Evolutionary conservation across 257 asterid genomes (phyloP).

Genomic region (Fraxinus excelsior): DNA sequence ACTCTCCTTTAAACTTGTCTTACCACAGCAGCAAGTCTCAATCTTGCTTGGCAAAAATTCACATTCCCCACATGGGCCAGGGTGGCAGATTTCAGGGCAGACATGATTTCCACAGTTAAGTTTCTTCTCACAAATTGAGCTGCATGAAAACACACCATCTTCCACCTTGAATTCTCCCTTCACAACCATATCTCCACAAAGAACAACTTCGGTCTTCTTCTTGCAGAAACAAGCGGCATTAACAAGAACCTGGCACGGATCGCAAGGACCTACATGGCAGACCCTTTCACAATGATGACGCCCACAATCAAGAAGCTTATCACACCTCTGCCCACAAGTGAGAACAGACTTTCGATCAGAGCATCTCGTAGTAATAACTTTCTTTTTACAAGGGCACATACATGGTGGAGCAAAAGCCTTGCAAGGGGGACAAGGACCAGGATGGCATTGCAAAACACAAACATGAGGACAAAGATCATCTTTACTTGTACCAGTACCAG

Average conservation of each 20-base stretch:
- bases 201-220: conserved; percentile 69
- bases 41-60: conserved; percentile 67
- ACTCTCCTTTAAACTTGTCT: conserved; percentile 61
- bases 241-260: conserved; percentile 69
- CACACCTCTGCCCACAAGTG: conserved; percentile 87
- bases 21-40: conserved; percentile 85
- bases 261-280: conserved; percentile 93
- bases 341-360: conserved; percentile 81
- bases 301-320: conserved; percentile 83
- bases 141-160: conserved; percentile 85
- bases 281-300: conserved; percentile 67
- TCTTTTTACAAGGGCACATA: conserved; percentile 90
- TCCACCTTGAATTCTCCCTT: conserved; percentile 71
- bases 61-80: conserved; percentile 92
- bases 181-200: conserved; percentile 77
- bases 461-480: conserved; percentile 91
- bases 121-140: conserved; percentile 57
- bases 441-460: conserved; percentile 97
- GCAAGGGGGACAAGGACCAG: conserved; percentile 99
- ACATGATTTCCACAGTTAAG: conserved; percentile 78
- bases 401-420: conserved; percentile 95
- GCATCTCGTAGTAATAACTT: conserved; percentile 83
- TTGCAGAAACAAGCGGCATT: conserved; percentile 89
- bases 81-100: conserved; percentile 81
- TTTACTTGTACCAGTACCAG: conserved; percentile 51